Evolutionary conservation across 805 yeast species (phyloP), one percentile per base, ranked within the genome.

Genomic region (Wickerhamiella domercqiae): DNA sequence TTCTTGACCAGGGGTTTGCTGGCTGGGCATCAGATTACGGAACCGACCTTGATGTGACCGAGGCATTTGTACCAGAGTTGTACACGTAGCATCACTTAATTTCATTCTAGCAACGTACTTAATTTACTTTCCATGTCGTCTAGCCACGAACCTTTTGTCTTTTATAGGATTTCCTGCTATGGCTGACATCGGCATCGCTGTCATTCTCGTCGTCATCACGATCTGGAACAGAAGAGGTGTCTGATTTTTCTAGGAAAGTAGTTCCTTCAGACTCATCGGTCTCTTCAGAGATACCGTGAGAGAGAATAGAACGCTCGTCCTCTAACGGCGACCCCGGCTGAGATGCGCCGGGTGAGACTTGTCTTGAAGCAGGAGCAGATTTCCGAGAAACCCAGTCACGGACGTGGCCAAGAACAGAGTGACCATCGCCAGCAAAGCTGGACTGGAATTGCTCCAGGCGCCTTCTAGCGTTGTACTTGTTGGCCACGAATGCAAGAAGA

Each of bases 1-100:
- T 87, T 2, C 60, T 90, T 25, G 58, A 67, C 42, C 96, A 94
- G 3, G 97, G 98, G 0, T 90, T 87, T 56, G 70, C 68, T 29
- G 66, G 66, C 38, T 87, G 97, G 97, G 94, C 81, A 46, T 62
- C 65, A 35, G 52, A 60, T 5, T 86, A 77, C 51, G 94, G 29
- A 7, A 43, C 95, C 1, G 63, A 60, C 2, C 93, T 84, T 48
- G 44, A 45, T 1, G 44, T 53, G 2, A 82, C 94, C 0, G 87
- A 70, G 41, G 72, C 51, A 14, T 75, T 70, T 47, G 59, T 59
- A n/a, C 59, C 61, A 14, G 69, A 60, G 34, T 43, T 71, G 7
- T 55, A 49, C 19, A 28, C 30, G 30, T 25, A 34, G 13, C 15
- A 21, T 13, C 6, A 14, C 7, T 28, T 7, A 13, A 31, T 5